phyloP scores from a whole-genome alignment of 139 green algal species.

The Chlamydomonas eustigma region DNA sequence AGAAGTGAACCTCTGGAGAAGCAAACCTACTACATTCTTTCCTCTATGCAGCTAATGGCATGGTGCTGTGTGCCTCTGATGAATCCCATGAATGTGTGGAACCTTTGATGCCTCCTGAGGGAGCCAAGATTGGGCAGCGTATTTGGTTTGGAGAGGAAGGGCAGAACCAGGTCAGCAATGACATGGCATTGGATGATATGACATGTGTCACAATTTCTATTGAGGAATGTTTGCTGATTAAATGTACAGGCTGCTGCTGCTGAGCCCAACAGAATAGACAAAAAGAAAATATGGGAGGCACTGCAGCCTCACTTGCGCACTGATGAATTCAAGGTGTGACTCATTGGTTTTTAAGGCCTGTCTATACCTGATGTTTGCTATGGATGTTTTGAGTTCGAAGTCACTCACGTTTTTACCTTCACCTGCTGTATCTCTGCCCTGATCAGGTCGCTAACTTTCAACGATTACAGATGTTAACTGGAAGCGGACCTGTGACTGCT shows the following conservation, averaged over 20 bases:
- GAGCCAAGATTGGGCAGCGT: constrained; percentile 30
- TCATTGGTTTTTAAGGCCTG: not conserved
- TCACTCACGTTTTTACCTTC: not conserved
- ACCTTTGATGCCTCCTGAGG: constrained; percentile 77
- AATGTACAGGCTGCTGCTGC: not conserved
- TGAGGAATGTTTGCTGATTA: too few species aligned
- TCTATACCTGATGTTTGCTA: not conserved
- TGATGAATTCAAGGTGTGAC: constrained; percentile 19
- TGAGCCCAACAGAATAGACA: constrained; percentile 50
- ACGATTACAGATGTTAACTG: not conserved
- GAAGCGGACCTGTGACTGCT: not conserved
- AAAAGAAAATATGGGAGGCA: constrained; percentile 81
- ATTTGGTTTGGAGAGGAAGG: constrained; percentile 18
- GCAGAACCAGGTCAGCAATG: constrained; percentile 1
- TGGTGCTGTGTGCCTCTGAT: constrained; percentile 85
- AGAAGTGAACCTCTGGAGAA: too few species aligned
- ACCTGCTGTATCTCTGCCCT: not conserved
- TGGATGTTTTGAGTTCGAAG: not conserved
- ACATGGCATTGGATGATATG: too few species aligned
- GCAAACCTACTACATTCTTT: not conserved
- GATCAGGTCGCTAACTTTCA: constrained; percentile 7
- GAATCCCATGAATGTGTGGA: constrained; percentile 74
- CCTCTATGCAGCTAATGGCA: not conserved
- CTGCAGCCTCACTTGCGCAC: constrained; percentile 66
- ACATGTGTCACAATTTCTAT: too few species aligned